phyloP scores from a whole-genome alignment of 2,329 filamentous ascomycete genomes.

The Acephala macrosclerotiorum region DNA sequence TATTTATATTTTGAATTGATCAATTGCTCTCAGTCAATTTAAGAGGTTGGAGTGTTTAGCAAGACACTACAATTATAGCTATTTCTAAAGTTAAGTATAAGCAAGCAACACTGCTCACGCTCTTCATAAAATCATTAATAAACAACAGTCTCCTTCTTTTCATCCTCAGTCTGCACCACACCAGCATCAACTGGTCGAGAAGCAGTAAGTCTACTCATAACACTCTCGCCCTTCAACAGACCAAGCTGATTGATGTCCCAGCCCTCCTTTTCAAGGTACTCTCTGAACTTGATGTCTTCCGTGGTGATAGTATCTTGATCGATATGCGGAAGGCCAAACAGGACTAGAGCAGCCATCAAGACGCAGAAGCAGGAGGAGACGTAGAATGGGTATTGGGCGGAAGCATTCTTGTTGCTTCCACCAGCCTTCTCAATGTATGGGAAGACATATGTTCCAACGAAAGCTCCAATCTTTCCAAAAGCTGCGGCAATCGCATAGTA shows the following conservation, averaged over 20 bases:
- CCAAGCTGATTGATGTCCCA: conserved; percentile 74
- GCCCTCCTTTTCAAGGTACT: conserved; percentile 75
- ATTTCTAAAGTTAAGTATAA: not conserved
- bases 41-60: too few relatives aligned
- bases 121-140: not conserved
- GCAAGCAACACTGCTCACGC: not conserved
- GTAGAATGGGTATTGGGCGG: conserved; percentile 87
- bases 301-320: conserved; percentile 83
- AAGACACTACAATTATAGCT: not conserved
- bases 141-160: conserved; percentile 10
- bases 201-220: conserved; percentile 26
- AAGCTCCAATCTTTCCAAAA: conserved; percentile 80
- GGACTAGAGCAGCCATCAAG: conserved; percentile 71
- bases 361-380: conserved; percentile 81
- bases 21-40: too few relatives aligned
- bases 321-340: conserved; percentile 77
- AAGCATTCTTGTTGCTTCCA: conserved; percentile 61
- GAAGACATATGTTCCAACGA: conserved; percentile 85
- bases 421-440: conserved; percentile 71
- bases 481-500: conserved; percentile 78
- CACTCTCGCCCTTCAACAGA: conserved; percentile 33
- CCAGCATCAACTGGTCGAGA: not conserved
- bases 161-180: conserved; percentile 14
- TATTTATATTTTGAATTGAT: not conserved
- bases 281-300: conserved; percentile 80